Base-by-base conservation (phyloP, 352 stramenopile genomes). In the Pythium aquatile region DNA sequence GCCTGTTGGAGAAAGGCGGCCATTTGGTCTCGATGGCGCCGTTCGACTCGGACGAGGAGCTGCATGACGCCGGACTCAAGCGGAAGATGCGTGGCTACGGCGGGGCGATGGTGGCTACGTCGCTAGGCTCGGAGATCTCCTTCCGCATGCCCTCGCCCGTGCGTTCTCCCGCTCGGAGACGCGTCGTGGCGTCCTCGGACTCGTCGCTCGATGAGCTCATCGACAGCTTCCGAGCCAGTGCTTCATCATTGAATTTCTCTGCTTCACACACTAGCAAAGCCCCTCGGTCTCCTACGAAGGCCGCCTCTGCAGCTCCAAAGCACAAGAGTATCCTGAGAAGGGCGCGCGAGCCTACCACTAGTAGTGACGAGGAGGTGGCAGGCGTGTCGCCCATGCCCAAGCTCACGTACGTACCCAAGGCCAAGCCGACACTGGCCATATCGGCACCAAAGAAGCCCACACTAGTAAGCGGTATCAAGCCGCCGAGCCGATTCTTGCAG, bases 151-250 rank as follows among this genome's bases (percentile, higher is more conserved):
- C 53, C 44, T 68, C 61, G 26, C 61, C 61, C 26, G 16, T 24
- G 58, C 58, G 35, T 9, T 47, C 39, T 9, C 39, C 39, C 3
- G 16, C 14, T 24, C 39, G 39, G 6, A 13, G 17, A 2, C 39
- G 13, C 8, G 14, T 16, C 13, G 17, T 47, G 39, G 16, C 63
- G 37, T 62, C 63, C 0, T 62, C 64, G 20, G 37, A 58, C 32
- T 62, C 66, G 26, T 87, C 79, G 17, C 66, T 88, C 9, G 75
- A 84, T 47, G 70, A 74, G 20, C 67, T 88, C 37, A 84, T 88
- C 59, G 74, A 68, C 14, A 69, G 69, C 32, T 88, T 88, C 48
- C 67, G 73, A 1, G 65, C 76, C 24, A 84, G 75, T 37, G 63
- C 75, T 10, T 66, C 68, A 6, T 69, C 59, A 10, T 30, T 66